phyloP scores from a whole-genome alignment of 768 basidiomycete genomes.

The Rubroboletus pulcherrimus region DNA sequence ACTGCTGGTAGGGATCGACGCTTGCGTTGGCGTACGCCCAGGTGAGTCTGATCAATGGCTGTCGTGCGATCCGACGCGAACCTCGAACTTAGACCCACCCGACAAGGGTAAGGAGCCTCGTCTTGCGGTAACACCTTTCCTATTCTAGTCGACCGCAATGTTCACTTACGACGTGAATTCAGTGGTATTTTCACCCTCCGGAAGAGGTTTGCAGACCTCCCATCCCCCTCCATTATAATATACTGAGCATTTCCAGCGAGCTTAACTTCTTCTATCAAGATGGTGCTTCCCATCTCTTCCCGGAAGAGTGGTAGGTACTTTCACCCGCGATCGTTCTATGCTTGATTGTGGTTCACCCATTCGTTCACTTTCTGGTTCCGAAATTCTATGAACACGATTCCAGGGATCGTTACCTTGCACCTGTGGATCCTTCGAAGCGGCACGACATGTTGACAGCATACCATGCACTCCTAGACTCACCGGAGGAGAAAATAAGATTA shows the following conservation, averaged over 20 bases:
- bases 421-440: slow-evolving; percentile 79
- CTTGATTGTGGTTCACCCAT: background rate
- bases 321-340: background rate
- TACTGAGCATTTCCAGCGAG: slow-evolving; percentile 43
- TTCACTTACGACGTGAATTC: slow-evolving; percentile 3
- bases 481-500: slow-evolving; percentile 61
- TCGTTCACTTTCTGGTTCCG: background rate
- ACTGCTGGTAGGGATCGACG: slow-evolving; percentile 65
- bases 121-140: slow-evolving; percentile 54
- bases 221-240: background rate
- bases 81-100: slow-evolving; percentile 59
- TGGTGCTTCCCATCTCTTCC: slow-evolving; percentile 77
- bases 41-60: slow-evolving; percentile 34
- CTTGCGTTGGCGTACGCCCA: slow-evolving; percentile 84
- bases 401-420: slow-evolving; percentile 81
- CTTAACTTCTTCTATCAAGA: slow-evolving; percentile 92
- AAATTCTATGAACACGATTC: background rate
- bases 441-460: slow-evolving; percentile 81
- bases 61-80: background rate
- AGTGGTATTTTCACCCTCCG: slow-evolving; percentile 89
- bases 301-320: slow-evolving; percentile 71
- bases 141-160: background rate
- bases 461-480: slow-evolving; percentile 70
- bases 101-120: slow-evolving; percentile 71
- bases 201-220: slow-evolving; percentile 48